Evolutionary conservation across 305 asterid species (phyloP).

Genomic region (Fraxinus floribunda): DNA sequence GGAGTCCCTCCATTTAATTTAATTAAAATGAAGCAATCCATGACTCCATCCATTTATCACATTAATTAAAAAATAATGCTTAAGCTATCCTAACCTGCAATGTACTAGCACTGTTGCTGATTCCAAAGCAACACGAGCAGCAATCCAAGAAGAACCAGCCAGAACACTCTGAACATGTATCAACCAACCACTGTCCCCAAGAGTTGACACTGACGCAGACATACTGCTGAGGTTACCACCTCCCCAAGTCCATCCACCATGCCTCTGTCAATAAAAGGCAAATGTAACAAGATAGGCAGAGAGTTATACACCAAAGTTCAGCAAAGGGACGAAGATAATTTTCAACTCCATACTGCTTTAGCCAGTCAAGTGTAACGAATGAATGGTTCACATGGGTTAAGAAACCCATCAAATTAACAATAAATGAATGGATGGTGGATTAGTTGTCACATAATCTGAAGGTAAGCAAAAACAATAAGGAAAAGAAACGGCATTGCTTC

Average conservation of each 20-base stretch:
- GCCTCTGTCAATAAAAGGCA: slow-evolving; percentile 56
- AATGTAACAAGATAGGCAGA: slow-evolving; percentile 14
- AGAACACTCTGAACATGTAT: slow-evolving; percentile 91
- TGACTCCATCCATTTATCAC: neutral
- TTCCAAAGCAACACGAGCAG: slow-evolving; percentile 96
- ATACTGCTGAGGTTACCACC: slow-evolving; percentile 99
- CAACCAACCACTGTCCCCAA: slow-evolving; percentile 98
- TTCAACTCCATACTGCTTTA: neutral
- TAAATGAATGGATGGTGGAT: neutral
- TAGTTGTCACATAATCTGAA: slow-evolving; percentile 12
- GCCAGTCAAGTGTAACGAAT: slow-evolving; percentile 4
- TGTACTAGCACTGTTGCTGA: slow-evolving; percentile 98
- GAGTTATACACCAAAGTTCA: slow-evolving; percentile 2
- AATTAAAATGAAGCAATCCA: slow-evolving; percentile 6
- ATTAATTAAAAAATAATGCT: slow-evolving; percentile 8
- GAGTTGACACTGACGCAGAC: slow-evolving; percentile 98
- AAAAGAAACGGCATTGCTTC: slow-evolving; percentile 6
- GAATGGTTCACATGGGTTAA: neutral
- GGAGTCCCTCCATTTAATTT: neutral
- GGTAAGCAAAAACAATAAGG: slow-evolving; percentile 13
- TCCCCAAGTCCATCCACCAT: slow-evolving; percentile 98
- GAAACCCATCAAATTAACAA: neutral
- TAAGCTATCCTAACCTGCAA: slow-evolving; percentile 70
- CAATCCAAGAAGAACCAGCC: slow-evolving; percentile 99
- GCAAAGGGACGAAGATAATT: slow-evolving; percentile 4